These are phyloP conservation scores for Mimosa pudica DNA, from an alignment of 306 rosid species.

Conservation along the genomic window DNA sequence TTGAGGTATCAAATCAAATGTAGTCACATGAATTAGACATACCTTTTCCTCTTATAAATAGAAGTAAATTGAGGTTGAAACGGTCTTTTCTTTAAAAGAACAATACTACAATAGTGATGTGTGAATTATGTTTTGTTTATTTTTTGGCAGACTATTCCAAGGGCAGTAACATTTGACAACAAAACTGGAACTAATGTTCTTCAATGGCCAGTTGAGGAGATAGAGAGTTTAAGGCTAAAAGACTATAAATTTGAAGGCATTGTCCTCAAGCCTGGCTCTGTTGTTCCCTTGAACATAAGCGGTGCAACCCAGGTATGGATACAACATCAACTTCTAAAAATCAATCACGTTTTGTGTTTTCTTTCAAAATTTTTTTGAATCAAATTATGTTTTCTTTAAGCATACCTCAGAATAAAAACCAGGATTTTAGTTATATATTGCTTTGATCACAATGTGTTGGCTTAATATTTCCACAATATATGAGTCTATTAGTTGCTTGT, in stretches of 20 bases:
- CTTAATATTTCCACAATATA: conserved; percentile 1
- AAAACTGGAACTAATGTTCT: conserved; percentile 63
- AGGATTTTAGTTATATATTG: neutral
- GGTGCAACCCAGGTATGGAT: conserved; percentile 70
- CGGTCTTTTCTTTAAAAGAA: neutral
- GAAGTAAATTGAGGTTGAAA: neutral
- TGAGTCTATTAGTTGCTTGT: neutral
- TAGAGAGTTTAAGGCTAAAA: conserved; percentile 67
- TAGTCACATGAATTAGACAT: too few species aligned
- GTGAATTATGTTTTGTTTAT: neutral
- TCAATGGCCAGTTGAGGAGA: conserved; percentile 88
- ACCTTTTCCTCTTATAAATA: neutral
- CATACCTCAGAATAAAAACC: neutral
- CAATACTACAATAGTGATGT: neutral
- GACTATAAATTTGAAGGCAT: conserved; percentile 49
- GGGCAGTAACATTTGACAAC: conserved; percentile 67
- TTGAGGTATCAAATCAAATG: too few species aligned
- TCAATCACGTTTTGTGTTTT: neutral
- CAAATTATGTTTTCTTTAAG: neutral
- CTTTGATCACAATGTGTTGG: conserved; percentile 1
- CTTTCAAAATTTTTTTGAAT: neutral
- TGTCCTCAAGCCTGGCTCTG: conserved; percentile 63
- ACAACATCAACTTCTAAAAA: neutral
- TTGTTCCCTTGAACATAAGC: conserved; percentile 60
- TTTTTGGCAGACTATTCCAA: conserved; percentile 64